These are phyloP conservation scores for Macrolepiota albuminosa DNA, from an alignment of 768 basidiomycete genomes.

Conservation along the genomic window DNA sequence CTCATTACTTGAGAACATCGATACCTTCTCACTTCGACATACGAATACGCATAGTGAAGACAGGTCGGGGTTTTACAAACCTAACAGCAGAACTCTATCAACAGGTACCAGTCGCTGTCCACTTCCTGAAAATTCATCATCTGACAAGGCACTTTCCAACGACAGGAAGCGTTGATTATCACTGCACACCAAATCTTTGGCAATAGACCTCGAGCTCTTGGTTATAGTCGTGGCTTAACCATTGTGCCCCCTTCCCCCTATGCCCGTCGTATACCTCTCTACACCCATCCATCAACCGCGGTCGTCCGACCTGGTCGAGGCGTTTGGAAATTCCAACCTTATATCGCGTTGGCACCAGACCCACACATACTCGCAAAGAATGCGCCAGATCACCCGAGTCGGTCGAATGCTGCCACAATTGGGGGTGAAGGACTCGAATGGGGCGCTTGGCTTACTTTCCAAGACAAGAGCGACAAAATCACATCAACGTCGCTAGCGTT, in stretches of 20 bases:
- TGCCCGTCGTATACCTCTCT: constrained; percentile 54
- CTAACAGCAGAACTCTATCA: constrained; percentile 58
- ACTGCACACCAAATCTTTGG: constrained; percentile 56
- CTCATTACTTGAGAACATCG: constrained; percentile 51
- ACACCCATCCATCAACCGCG: constrained; percentile 45
- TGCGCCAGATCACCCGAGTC: constrained; percentile 26
- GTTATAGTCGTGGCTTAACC: constrained; percentile 20
- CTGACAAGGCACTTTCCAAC: background rate
- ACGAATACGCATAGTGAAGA: constrained; percentile 41
- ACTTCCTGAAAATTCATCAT: background rate
- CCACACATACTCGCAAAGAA: constrained; percentile 35
- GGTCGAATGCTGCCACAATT: constrained; percentile 33
- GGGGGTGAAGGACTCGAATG: constrained; percentile 54
- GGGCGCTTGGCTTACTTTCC: constrained; percentile 54
- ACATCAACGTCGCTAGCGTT: constrained; percentile 47
- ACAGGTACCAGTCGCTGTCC: constrained; percentile 28
- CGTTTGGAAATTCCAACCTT: constrained; percentile 30
- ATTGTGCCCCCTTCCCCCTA: constrained; percentile 51
- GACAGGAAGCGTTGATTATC: constrained; percentile 42
- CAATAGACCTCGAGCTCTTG: constrained; percentile 26
- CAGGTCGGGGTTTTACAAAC: constrained; percentile 51
- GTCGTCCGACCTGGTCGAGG: constrained; percentile 17
- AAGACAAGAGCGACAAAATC: constrained; percentile 36
- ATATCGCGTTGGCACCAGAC: constrained; percentile 37
- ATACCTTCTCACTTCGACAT: constrained; percentile 39